Percentiles rank a stretch among this genome's conserved stretches.
Conservation (phyloP, 2,329 filamentous ascomycete genomes). For the Trematosphaeria pertusa region DNA sequence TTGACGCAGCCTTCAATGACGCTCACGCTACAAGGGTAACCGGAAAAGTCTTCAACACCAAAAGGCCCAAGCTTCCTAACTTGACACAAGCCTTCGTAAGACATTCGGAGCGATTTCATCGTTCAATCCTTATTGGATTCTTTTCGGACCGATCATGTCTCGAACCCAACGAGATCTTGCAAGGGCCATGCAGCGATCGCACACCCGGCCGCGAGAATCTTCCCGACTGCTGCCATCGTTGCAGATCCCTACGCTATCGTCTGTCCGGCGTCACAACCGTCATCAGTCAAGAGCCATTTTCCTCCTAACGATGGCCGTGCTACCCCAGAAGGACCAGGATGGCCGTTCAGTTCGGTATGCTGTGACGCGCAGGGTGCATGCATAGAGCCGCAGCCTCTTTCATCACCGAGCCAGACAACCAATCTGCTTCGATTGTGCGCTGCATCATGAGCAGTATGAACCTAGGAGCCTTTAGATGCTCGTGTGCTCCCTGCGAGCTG, state of each 20-base stretch:
- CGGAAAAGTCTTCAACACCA: too few species aligned
- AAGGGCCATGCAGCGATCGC: not conserved
- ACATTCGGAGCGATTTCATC: too few species aligned
- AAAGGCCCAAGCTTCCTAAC: too few species aligned
- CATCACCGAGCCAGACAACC: not conserved
- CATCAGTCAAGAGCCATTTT: slow-evolving; percentile 3
- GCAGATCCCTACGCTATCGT: not conserved
- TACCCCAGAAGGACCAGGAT: slow-evolving; percentile 3
- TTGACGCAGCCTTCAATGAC: too few species aligned
- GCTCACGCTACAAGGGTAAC: too few species aligned
- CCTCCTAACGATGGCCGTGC: not conserved
- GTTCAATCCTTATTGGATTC: too few species aligned
- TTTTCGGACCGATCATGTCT: too few species aligned
- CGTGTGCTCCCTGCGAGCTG: not conserved
- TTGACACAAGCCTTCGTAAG: too few species aligned
- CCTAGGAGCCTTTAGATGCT: too few species aligned
- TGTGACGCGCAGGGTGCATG: slow-evolving; percentile 7
- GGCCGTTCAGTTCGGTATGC: not conserved
- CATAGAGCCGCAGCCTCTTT: slow-evolving; percentile 2
- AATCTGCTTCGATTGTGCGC: not conserved
- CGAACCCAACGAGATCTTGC: too few species aligned
- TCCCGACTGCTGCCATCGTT: not conserved
- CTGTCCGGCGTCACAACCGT: slow-evolving; percentile 3
- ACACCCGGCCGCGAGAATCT: not conserved
- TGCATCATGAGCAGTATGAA: not conserved